Percentiles rank a stretch among this genome's conserved stretches.
Conservation (phyloP, 495 filamentous ascomycete genomes). For the Clohesyomyces aquaticus region DNA sequence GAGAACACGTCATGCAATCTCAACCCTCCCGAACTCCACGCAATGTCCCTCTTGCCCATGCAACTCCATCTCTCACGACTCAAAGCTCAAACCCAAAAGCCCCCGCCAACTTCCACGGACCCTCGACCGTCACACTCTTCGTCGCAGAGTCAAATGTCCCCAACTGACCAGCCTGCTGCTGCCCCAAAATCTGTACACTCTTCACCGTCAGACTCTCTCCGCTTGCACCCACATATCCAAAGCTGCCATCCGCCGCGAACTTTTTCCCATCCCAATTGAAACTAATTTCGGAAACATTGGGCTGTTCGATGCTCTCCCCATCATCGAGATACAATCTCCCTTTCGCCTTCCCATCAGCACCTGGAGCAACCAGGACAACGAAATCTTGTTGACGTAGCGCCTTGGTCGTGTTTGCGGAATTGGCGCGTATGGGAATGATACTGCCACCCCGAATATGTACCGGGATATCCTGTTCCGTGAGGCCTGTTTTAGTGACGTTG, state of each 20-base stretch:
- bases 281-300: conserved; percentile 38
- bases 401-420: conserved; percentile 69
- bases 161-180: not conserved
- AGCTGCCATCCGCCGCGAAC: conserved; percentile 11
- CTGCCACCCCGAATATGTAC: conserved; percentile 72
- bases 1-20: not conserved
- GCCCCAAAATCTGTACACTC: conserved; percentile 29
- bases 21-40: not conserved
- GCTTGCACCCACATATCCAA: conserved; percentile 6
- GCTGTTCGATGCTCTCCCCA: conserved; percentile 45
- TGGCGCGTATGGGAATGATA: conserved; percentile 66
- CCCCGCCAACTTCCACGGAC: conserved; percentile 26
- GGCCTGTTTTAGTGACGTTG: conserved; percentile 56
- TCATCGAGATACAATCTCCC: conserved; percentile 59
- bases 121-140: conserved; percentile 12
- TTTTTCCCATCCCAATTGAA: conserved; percentile 39
- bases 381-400: conserved; percentile 68
- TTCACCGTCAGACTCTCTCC: conserved; percentile 29
- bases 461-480: conserved; percentile 69
- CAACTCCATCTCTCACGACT: not conserved
- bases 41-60: not conserved
- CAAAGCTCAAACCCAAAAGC: conserved; percentile 19
- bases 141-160: conserved; percentile 8
- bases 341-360: conserved; percentile 53
- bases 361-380: conserved; percentile 70